These are phyloP conservation scores for Backusella sp. DNA, from an alignment of 192 early-diverging fungal genomes.

Conservation along the genomic window DNA sequence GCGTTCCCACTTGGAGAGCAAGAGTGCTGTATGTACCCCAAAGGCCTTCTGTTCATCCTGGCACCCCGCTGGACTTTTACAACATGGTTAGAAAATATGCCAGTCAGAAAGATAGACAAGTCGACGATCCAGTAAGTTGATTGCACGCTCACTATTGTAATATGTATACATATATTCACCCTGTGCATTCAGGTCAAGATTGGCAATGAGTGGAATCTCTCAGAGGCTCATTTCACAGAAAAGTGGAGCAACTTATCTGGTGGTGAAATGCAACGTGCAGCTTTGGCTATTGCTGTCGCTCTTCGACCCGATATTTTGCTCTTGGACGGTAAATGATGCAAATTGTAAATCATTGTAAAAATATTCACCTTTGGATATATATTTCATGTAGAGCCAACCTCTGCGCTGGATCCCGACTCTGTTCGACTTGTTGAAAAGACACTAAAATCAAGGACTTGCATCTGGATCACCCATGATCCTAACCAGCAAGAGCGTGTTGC, in stretches of 20 bases:
- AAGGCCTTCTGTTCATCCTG: constrained; percentile 64
- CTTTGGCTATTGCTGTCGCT: constrained; percentile 77
- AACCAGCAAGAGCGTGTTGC: constrained; percentile 62
- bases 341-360: background rate
- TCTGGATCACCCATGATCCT: constrained; percentile 83
- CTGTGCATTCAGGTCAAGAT: constrained; percentile 43
- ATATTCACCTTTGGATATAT: background rate
- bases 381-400: constrained; percentile 70
- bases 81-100: constrained; percentile 53
- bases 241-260: constrained; percentile 79
- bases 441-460: constrained; percentile 58
- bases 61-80: constrained; percentile 72
- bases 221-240: constrained; percentile 66
- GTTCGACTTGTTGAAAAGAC: constrained; percentile 71
- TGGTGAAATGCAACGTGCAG: constrained; percentile 82
- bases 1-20: constrained; percentile 73
- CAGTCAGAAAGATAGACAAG: constrained; percentile 41
- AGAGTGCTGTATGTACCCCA: constrained; percentile 89
- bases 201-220: constrained; percentile 66
- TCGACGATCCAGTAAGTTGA: constrained; percentile 57
- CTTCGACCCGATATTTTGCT: constrained; percentile 74
- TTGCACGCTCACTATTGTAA: background rate
- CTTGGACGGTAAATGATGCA: constrained; percentile 62
- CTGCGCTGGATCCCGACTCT: constrained; percentile 75
- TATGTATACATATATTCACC: constrained; percentile 12